A percentile compares a stretch with the other conserved stretches of the same genome.
phyloP scores from a whole-genome alignment of 2,329 filamentous ascomycete genomes.

The Diaporthe sp. region DNA sequence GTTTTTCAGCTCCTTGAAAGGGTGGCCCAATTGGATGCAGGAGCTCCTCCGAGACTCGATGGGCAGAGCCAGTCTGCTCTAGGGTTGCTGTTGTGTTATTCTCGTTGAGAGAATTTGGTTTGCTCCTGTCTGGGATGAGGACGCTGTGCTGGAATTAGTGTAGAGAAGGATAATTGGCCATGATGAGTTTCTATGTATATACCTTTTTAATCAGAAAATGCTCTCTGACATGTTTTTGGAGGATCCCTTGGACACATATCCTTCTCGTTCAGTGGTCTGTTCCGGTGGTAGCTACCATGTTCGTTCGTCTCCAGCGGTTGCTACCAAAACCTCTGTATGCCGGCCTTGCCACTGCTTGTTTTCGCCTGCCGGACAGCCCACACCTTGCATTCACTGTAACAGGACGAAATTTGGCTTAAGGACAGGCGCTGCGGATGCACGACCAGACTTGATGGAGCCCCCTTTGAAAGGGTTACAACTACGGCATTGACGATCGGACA shows the following conservation, averaged over 20 bases:
- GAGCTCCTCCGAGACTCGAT: slow-evolving; percentile 49
- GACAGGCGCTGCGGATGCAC: background rate
- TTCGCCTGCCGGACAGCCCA: background rate
- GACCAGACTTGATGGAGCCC: no score
- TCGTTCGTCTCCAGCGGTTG: background rate
- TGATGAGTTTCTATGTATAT: no score
- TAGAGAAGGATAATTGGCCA: no score
- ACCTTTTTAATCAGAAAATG: no score
- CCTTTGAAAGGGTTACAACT: background rate
- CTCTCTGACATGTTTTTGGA: no score
- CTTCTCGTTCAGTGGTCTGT: background rate
- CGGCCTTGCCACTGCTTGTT: background rate
- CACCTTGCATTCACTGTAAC: background rate
- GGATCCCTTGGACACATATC: no score
- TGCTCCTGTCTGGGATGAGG: no score
- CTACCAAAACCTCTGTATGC: no score
- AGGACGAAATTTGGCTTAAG: background rate
- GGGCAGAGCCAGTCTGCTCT: slow-evolving; percentile 3
- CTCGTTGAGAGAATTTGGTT: no score
- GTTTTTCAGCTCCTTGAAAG: slow-evolving; percentile 52
- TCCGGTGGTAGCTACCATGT: background rate
- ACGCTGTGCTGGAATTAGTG: no score
- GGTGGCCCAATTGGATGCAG: slow-evolving; percentile 55
- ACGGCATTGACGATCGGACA: background rate
- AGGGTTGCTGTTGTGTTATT: background rate